A percentile compares a stretch with the other conserved stretches of the same genome.
Evolutionary conservation across 2,329 filamentous ascomycete genomes (phyloP).

Genomic region (Colletotrichum sp.): DNA sequence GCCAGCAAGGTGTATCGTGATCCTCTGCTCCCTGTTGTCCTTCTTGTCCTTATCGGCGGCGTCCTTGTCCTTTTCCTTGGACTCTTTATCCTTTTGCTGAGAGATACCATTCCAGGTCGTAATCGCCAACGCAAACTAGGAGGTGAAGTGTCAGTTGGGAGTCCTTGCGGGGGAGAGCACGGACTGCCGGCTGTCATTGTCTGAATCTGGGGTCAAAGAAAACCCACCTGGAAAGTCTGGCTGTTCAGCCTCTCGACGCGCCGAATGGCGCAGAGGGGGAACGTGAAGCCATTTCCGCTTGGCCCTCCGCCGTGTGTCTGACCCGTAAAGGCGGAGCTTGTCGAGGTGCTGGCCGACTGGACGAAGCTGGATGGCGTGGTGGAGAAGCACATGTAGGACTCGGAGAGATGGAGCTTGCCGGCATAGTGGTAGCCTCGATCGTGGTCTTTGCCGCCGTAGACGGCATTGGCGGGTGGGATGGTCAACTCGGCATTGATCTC

Average conservation of each 20-base stretch:
- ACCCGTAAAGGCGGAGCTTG: constrained; percentile 85
- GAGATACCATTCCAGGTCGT: constrained; percentile 89
- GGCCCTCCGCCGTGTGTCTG: constrained; percentile 93
- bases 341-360: constrained; percentile 77
- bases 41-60: constrained; percentile 38
- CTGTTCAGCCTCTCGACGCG: constrained; percentile 93
- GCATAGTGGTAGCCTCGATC: constrained; percentile 86
- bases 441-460: constrained; percentile 73
- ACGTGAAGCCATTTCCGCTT: constrained; percentile 92
- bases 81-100: constrained; percentile 59
- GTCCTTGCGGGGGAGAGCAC: not conserved
- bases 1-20: constrained; percentile 90
- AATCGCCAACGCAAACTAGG: constrained; percentile 85
- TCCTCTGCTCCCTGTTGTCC: constrained; percentile 72
- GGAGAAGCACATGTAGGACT: constrained; percentile 95
- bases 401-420: constrained; percentile 91
- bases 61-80: constrained; percentile 43
- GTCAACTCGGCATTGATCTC: constrained; percentile 97
- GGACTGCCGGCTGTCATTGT: not conserved
- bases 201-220: not conserved
- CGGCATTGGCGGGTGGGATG: constrained; percentile 75
- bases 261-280: constrained; percentile 89
- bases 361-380: constrained; percentile 90
- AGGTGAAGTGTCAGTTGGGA: not conserved
- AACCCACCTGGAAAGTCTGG: constrained; percentile 76